Conservation (phyloP, 1,284 basidiomycete species). For the Pseudozyma pruni region DNA sequence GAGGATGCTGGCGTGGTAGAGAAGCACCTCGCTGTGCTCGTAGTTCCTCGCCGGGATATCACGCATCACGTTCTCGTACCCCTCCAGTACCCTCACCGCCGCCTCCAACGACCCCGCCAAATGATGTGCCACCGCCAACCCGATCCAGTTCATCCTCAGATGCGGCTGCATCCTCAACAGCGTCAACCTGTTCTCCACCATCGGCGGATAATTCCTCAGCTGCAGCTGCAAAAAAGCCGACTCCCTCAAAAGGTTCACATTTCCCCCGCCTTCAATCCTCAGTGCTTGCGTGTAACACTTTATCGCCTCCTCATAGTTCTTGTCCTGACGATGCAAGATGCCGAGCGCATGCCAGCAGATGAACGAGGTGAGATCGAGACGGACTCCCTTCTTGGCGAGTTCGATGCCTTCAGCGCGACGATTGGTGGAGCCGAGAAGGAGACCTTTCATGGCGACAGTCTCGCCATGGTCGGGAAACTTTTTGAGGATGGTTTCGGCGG, state of each 20-base stretch:
- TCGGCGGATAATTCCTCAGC: conserved; percentile 81
- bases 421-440: conserved; percentile 59
- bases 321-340: conserved; percentile 74
- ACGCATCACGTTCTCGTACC: conserved; percentile 69
- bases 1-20: conserved; percentile 83
- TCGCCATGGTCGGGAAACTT: conserved; percentile 92
- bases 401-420: conserved; percentile 75
- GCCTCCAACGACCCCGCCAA: conserved; percentile 80
- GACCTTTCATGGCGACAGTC: conserved; percentile 66
- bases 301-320: conserved; percentile 85
- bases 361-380: conserved; percentile 88
- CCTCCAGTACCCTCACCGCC: conserved; percentile 79
- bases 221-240: conserved; percentile 90
- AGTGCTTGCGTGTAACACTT: conserved; percentile 83
- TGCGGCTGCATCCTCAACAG: conserved; percentile 85
- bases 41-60: conserved; percentile 57
- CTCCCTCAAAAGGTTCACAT: conserved; percentile 91
- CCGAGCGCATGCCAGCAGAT: conserved; percentile 99
- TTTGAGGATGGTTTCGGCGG: conserved; percentile 92
- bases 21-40: conserved; percentile 84
- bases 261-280: conserved; percentile 85
- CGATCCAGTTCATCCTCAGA: conserved; percentile 88
- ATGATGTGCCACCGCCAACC: conserved; percentile 86
- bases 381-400: conserved; percentile 83
- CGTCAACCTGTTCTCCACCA: conserved; percentile 84